phyloP scores from a whole-genome alignment of 2,329 filamentous ascomycete genomes.

The Rutstroemia sp. region DNA sequence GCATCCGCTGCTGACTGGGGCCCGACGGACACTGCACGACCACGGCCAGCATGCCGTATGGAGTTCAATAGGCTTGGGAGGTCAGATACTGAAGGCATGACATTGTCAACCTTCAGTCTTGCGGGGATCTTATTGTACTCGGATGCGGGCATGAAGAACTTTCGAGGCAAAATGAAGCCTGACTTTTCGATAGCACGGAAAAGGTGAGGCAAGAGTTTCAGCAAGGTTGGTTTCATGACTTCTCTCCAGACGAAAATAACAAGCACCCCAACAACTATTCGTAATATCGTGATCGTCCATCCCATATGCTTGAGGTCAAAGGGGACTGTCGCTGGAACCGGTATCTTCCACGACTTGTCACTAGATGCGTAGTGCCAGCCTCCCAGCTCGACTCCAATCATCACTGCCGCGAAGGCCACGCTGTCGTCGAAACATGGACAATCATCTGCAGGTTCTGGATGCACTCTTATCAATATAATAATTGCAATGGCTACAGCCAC shows the following conservation, averaged over 20 bases:
- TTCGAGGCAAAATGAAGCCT: slow-evolving; percentile 73
- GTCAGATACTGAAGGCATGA: slow-evolving; percentile 84
- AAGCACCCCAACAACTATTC: slow-evolving; percentile 72
- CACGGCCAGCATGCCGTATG: slow-evolving; percentile 69
- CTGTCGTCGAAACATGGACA: slow-evolving; percentile 97
- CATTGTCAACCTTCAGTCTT: slow-evolving; percentile 71
- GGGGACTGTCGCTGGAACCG: slow-evolving; percentile 49
- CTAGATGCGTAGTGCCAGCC: slow-evolving; percentile 64
- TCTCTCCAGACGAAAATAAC: slow-evolving; percentile 88
- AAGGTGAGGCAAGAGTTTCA: slow-evolving; percentile 72
- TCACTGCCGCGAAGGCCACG: slow-evolving; percentile 83
- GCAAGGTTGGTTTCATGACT: slow-evolving; percentile 74
- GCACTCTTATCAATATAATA: slow-evolving; percentile 72
- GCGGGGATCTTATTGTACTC: slow-evolving; percentile 81
- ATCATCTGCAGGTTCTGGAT: slow-evolving; percentile 93
- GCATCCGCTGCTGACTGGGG: slow-evolving; percentile 95
- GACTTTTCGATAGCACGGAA: slow-evolving; percentile 79
- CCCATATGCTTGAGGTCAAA: slow-evolving; percentile 63
- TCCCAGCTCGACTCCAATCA: slow-evolving; percentile 76
- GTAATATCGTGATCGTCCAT: slow-evolving; percentile 51
- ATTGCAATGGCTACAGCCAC: slow-evolving; percentile 58
- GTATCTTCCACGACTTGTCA: slow-evolving; percentile 41
- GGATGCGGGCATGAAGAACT: slow-evolving; percentile 85
- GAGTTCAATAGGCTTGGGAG: slow-evolving; percentile 75
- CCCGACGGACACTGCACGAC: slow-evolving; percentile 79